Conservation (phyloP, 805 yeast genomes). For the Saccharomyces jurei region DNA sequence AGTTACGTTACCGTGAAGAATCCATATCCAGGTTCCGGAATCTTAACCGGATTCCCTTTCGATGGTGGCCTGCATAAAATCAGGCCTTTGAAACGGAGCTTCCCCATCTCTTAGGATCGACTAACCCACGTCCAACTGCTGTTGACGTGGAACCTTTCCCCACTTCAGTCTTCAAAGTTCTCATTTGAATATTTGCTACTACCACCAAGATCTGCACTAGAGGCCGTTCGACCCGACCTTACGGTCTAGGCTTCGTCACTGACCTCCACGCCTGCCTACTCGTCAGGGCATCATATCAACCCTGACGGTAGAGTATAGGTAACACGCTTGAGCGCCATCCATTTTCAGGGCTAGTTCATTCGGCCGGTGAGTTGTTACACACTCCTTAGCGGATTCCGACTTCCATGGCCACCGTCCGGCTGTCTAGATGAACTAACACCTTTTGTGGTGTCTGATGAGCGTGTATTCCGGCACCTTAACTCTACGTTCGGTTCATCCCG, state of each 20-base stretch:
- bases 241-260: slow-evolving; percentile 36
- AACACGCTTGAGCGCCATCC: slow-evolving; percentile 37
- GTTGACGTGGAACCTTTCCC: slow-evolving; percentile 38
- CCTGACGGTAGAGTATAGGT: slow-evolving; percentile 37
- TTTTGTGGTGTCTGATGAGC: slow-evolving; percentile 40
- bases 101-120: slow-evolving; percentile 38
- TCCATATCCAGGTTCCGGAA: slow-evolving; percentile 39
- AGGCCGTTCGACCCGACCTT: slow-evolving; percentile 36
- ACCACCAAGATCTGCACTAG: slow-evolving; percentile 39
- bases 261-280: slow-evolving; percentile 39
- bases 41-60: slow-evolving; percentile 39
- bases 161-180: slow-evolving; percentile 38
- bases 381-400: slow-evolving; percentile 51
- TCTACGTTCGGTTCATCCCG: slow-evolving; percentile 38
- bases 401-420: slow-evolving; percentile 49
- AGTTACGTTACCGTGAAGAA: slow-evolving; percentile 36
- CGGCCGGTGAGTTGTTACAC: slow-evolving; percentile 47
- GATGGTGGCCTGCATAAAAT: slow-evolving; percentile 31
- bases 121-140: slow-evolving; percentile 38
- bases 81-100: slow-evolving; percentile 34
- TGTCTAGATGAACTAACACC: slow-evolving; percentile 38
- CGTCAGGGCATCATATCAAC: slow-evolving; percentile 33
- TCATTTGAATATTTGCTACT: slow-evolving; percentile 37
- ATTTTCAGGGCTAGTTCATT: slow-evolving; percentile 39
- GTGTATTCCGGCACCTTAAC: slow-evolving; percentile 37